Evolutionary conservation across 2,329 filamentous ascomycete genomes (phyloP), one percentile per base, ranked within the genome.

Genomic region (Talaromyces albobiverticillius): DNA sequence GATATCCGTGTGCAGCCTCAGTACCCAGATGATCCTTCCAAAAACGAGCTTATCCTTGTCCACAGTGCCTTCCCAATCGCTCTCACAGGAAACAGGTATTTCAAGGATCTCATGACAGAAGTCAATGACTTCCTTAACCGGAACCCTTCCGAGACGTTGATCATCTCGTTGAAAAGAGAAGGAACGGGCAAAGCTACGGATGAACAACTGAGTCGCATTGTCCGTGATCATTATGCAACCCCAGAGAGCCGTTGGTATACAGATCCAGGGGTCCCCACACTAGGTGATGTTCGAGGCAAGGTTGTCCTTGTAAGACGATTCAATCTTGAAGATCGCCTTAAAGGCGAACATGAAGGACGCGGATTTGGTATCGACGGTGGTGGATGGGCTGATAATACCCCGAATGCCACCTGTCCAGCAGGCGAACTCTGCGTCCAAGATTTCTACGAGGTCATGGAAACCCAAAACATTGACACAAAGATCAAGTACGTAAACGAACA

Each of bases 81-180:
- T 3, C 79, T 99, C 29, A 89, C 87, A 0, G 90, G 90, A 2
- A 82, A 79, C 61, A 95, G 91, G 71, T 88, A 89, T 69, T 87
- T 97, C 65, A 81, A 82, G 55, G 83, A 86, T 50, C 76, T 97
- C 56, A 79, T 95, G 56, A 76, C 83, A 22, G 83, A 85, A 40
- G 78, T 91, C 47, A 85, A 90, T 70, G 72, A 77, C 16, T 97
- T 96, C 71, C 81, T 97, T 13, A 81, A 88, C 26, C 75, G 79
- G 23, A 87, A 96, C 68, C 88, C 89, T 0, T 84, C 82, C 55
- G 94, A 99, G 74, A 87, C 88, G 0, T 75, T 99, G 57, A 83
- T 97, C 62, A 81, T 97, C 71, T 92, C 87, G 53, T 67, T 99
- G 62, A 99, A 99, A 76, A 86, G 91, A 57, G 94, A 99, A 75